Evolutionary conservation across 78 protist genomes (phyloP).

Genomic region (Dictyostelium capitatum): DNA sequence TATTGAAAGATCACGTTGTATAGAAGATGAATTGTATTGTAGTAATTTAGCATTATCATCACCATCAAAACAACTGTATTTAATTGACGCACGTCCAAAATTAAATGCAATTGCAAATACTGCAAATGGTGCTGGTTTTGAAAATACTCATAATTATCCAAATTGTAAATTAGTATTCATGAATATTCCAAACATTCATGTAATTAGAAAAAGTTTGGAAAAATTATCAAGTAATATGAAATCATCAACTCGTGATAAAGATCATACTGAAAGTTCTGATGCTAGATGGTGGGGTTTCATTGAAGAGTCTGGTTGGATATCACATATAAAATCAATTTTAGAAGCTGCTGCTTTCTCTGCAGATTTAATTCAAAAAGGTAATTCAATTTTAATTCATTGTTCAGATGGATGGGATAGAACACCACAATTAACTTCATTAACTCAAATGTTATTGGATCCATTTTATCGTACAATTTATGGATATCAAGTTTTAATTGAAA

Average conservation of each 20-base stretch:
- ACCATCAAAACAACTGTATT: constrained; percentile 4
- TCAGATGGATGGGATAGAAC: constrained; percentile 95
- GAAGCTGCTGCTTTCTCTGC: constrained; percentile 41
- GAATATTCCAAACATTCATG: constrained; percentile 94
- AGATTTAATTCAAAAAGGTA: constrained; percentile 37
- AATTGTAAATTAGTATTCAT: constrained; percentile 73
- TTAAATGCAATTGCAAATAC: constrained; percentile 88
- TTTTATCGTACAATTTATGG: constrained; percentile 82
- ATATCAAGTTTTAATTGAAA: constrained; percentile 89
- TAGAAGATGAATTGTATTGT: constrained; percentile 59
- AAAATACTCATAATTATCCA: constrained; percentile 65
- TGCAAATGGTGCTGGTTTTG: constrained; percentile 86
- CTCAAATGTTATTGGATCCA: constrained; percentile 90
- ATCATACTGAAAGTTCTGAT: not conserved
- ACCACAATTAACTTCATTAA: constrained; percentile 83
- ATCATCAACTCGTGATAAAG: not conserved
- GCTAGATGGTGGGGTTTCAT: not conserved
- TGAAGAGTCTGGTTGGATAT: constrained; percentile 62
- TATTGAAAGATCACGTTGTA: constrained; percentile 20
- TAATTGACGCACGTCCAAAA: constrained; percentile 92
- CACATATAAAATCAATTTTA: constrained; percentile 22
- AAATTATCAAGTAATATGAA: not conserved
- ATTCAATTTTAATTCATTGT: constrained; percentile 74
- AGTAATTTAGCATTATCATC: not conserved
- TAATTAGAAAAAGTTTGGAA: constrained; percentile 82